These are phyloP conservation scores for Setaria viridis DNA, from an alignment of 202 grass and related monocot genomes.

Conservation along the genomic window DNA sequence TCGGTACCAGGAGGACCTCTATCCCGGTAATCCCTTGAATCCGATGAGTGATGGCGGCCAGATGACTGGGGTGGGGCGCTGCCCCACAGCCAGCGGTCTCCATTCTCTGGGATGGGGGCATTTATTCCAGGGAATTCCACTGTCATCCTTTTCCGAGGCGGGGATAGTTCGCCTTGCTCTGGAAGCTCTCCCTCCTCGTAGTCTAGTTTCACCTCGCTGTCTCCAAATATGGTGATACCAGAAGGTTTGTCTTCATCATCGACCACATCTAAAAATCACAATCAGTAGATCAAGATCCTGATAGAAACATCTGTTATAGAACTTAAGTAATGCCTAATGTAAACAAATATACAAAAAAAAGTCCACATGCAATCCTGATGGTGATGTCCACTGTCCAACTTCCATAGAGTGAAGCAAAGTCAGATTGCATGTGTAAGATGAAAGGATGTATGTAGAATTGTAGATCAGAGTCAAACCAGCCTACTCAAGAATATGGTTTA, in stretches of 20 bases:
- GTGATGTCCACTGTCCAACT: not conserved
- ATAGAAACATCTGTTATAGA: conserved; percentile 37
- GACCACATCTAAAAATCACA: conserved; percentile 55
- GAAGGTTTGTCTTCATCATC: conserved; percentile 89
- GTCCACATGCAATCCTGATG: not conserved
- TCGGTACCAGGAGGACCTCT: conserved; percentile 50
- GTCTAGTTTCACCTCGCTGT: conserved; percentile 63
- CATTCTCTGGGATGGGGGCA: conserved; percentile 79
- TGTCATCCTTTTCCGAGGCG: conserved; percentile 66
- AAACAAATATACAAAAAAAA: conserved; percentile 1
- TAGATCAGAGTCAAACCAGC: not conserved
- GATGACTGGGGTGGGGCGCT: conserved; percentile 45
- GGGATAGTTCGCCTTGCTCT: conserved; percentile 50
- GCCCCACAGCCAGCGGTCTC: conserved; percentile 77
- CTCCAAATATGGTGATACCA: conserved; percentile 90
- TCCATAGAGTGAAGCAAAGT: not conserved
- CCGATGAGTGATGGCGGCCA: conserved; percentile 43
- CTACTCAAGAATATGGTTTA: not conserved
- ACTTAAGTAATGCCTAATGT: not conserved
- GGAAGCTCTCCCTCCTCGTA: conserved; percentile 83
- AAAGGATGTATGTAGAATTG: not conserved
- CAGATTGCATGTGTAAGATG: not conserved
- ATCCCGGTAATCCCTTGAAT: conserved; percentile 49
- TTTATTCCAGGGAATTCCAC: conserved; percentile 94
- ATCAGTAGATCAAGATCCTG: conserved; percentile 23